Evolutionary conservation across 2,329 filamentous ascomycete species (phyloP).

Genomic region (Microcera coccophila): DNA sequence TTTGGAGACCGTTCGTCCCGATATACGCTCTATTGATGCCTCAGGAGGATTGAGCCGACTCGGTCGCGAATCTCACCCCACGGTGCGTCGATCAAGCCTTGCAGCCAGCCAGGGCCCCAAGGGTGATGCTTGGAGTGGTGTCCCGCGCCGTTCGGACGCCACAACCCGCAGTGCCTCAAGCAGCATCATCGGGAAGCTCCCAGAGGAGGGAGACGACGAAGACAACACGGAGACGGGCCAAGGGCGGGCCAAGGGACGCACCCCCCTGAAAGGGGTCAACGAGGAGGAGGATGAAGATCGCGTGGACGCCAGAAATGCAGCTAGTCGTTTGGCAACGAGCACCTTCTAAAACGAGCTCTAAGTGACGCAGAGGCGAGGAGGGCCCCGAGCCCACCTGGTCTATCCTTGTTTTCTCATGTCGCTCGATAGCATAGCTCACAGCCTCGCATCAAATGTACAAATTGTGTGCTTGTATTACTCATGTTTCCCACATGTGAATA

Average conservation of each 20-base stretch:
- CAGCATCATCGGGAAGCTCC: conserved; percentile 61
- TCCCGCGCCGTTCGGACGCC: conserved; percentile 77
- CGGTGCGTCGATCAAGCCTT: conserved; percentile 67
- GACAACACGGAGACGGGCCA: conserved; percentile 37
- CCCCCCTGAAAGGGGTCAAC: conserved; percentile 56
- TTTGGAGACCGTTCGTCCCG: conserved; percentile 87
- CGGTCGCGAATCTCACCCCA: conserved; percentile 81
- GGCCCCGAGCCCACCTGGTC: conserved; percentile 7
- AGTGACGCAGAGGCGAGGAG: conserved; percentile 12
- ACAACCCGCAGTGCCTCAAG: conserved; percentile 72
- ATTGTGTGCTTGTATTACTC: conserved; percentile 10
- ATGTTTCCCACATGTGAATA: no score
- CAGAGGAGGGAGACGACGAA: conserved; percentile 57
- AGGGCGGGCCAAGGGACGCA: conserved; percentile 37
- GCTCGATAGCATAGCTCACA: conserved; percentile 24
- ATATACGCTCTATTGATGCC: conserved; percentile 87
- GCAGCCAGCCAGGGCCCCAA: conserved; percentile 91
- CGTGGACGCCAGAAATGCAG: conserved; percentile 92
- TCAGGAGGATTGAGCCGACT: conserved; percentile 86
- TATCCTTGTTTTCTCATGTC: conserved; percentile 18
- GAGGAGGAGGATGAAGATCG: conserved; percentile 91
- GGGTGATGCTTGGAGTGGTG: conserved; percentile 97
- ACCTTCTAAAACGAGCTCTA: conserved; percentile 62
- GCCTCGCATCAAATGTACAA: conserved; percentile 22
- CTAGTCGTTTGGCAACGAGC: conserved; percentile 87